Conservation (phyloP, 129 eudicot genomes). For the carrot (Daucus carota) region DH1_v3.0 NC_030382.2:14458001-14458500, state of each 20-base stretch:
- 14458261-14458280: background rate
- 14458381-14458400: slow-evolving; percentile 73
- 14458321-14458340: slow-evolving; percentile 89
- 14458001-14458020: background rate
- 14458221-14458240: background rate
- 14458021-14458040: background rate
- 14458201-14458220: background rate
- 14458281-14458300: background rate
- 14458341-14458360: slow-evolving; percentile 74
- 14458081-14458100: background rate
- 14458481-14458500: background rate
- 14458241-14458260: too few species aligned
- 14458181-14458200: background rate
- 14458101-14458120: background rate
- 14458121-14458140: background rate
- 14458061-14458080: background rate
- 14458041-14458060: background rate
- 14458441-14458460: background rate
- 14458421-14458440: slow-evolving; percentile 41
- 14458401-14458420: slow-evolving; percentile 77
- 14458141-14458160: background rate
- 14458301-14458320: slow-evolving; percentile 79
- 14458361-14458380: slow-evolving; percentile 91
- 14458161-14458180: background rate
- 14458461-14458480: background rate